A percentile compares a stretch with the other conserved stretches of the same genome.
Evolutionary conservation across 2,329 filamentous ascomycete genomes (phyloP).

Genomic region (Ophiocordyceps camponoti-floridani): DNA sequence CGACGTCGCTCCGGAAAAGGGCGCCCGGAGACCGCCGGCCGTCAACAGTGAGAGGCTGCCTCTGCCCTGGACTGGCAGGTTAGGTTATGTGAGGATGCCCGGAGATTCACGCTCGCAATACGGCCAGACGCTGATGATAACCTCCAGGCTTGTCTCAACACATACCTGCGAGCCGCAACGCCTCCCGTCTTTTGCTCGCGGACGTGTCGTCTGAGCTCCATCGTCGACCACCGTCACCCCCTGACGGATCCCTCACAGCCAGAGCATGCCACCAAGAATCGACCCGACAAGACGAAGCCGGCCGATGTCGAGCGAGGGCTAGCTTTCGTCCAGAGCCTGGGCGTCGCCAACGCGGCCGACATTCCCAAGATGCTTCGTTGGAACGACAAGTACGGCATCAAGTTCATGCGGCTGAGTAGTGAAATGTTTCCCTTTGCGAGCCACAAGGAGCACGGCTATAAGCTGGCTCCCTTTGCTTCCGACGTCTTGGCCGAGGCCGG

Average conservation of each 20-base stretch:
- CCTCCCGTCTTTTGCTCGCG: conserved; percentile 80
- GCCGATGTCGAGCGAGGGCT: conserved; percentile 49
- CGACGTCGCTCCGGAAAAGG: conserved; percentile 14
- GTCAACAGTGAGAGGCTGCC: conserved; percentile 73
- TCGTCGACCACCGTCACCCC: conserved; percentile 75
- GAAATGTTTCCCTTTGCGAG: conserved; percentile 97
- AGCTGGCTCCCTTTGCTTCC: conserved; percentile 64
- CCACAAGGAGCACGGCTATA: conserved; percentile 74
- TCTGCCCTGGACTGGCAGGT: conserved; percentile 72
- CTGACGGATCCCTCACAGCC: conserved; percentile 58
- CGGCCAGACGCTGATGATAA: conserved; percentile 1
- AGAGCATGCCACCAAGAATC: conserved; percentile 70
- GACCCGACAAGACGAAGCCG: conserved; percentile 56
- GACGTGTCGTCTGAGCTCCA: conserved; percentile 80
- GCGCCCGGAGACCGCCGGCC: conserved; percentile 43
- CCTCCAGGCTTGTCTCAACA: conserved; percentile 66
- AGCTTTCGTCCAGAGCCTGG: conserved; percentile 57
- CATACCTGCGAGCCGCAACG: conserved; percentile 66
- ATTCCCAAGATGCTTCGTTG: conserved; percentile 73
- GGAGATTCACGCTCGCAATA: background rate
- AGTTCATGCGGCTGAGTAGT: conserved; percentile 78
- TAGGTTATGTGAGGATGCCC: conserved; percentile 57
- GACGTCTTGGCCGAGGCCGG: conserved; percentile 62
- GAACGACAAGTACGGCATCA: conserved; percentile 86
- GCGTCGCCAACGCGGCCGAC: conserved; percentile 67